A percentile compares a stretch with the other conserved stretches of the same genome.
phyloP scores from a whole-genome alignment of 768 basidiomycete genomes.

The Hericium coralloides region DNA sequence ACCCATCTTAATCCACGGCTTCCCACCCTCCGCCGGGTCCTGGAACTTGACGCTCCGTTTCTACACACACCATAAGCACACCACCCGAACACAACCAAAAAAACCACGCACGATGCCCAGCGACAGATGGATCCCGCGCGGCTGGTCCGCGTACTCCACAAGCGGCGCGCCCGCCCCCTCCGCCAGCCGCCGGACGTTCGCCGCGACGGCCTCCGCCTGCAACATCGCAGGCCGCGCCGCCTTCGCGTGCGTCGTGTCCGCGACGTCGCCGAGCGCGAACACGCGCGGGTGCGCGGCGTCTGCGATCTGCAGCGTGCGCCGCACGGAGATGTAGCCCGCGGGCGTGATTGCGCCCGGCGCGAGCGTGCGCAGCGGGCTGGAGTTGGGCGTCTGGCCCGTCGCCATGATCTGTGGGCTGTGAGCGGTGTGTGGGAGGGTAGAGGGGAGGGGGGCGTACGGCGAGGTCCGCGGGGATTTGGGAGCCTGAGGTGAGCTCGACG shows the following conservation, averaged over 20 bases:
- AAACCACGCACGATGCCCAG: constrained; percentile 15
- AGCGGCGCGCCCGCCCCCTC: neutral
- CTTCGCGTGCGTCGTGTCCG: constrained; percentile 18
- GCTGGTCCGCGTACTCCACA: neutral
- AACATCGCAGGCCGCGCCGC: constrained; percentile 16
- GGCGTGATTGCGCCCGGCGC: constrained; percentile 14
- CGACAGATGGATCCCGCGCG: constrained; percentile 16
- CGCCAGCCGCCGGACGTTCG: constrained; percentile 14
- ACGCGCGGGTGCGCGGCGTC: constrained; percentile 11
- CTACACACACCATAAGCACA: neutral
- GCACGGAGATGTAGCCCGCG: constrained; percentile 16
- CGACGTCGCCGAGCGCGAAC: constrained; percentile 22
- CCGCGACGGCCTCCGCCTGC: constrained; percentile 16
- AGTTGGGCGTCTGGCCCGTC: constrained; percentile 23
- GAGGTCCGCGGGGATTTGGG: constrained; percentile 13
- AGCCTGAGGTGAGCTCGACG: constrained; percentile 14
- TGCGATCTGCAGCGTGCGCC: constrained; percentile 19
- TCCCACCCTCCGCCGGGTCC: constrained; percentile 10
- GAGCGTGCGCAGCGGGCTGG: constrained; percentile 15
- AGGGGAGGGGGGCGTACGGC: constrained; percentile 5
- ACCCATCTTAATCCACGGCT: constrained; percentile 11
- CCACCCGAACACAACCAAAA: neutral
- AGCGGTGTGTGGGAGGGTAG: neutral
- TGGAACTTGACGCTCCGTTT: constrained; percentile 15
- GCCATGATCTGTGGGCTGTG: constrained; percentile 19